Percentiles rank a stretch among this genome's conserved stretches.
Conservation (phyloP, 768 basidiomycete species). For the Hysterangium stoloniferum region DNA sequence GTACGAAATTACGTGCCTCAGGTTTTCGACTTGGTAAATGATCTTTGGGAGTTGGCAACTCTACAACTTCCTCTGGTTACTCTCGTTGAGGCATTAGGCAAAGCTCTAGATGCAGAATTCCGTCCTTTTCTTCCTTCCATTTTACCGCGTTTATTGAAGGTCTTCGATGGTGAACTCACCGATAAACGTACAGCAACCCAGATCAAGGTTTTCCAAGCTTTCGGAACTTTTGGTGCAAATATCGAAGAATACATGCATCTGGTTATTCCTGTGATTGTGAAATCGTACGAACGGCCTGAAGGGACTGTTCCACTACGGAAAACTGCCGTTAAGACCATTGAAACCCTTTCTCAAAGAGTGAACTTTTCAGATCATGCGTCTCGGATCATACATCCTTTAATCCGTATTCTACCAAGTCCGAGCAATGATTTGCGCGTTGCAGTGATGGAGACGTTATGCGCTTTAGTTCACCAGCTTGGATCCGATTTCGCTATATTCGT, state of each 20-base stretch:
- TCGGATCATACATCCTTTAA: constrained; percentile 91
- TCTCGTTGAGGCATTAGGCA: constrained; percentile 86
- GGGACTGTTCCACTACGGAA: constrained; percentile 69
- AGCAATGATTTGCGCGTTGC: constrained; percentile 76
- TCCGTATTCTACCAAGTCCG: constrained; percentile 68
- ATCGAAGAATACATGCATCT: constrained; percentile 98
- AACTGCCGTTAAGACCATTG: constrained; percentile 85
- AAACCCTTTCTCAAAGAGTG: constrained; percentile 81
- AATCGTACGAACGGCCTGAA: constrained; percentile 79
- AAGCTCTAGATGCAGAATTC: constrained; percentile 93
- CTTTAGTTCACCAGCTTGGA: constrained; percentile 86
- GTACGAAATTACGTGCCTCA: constrained; percentile 86
- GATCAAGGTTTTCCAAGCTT: constrained; percentile 89
- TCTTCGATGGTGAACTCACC: constrained; percentile 81
- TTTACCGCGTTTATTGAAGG: constrained; percentile 81
- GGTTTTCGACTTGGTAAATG: constrained; percentile 76
- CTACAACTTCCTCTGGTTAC: constrained; percentile 90
- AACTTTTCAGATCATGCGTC: constrained; percentile 98
- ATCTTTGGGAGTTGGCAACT: constrained; percentile 80
- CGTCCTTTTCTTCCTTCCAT: constrained; percentile 91
- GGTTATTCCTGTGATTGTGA: constrained; percentile 90
- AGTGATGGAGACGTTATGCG: constrained; percentile 90
- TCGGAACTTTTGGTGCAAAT: constrained; percentile 90
- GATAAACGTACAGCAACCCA: constrained; percentile 75
- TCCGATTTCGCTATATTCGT: constrained; percentile 98